Percentiles rank a stretch among this genome's conserved stretches.
Conservation (phyloP, 805 yeast species). For the Saccharomyces eubayanus region DNA sequence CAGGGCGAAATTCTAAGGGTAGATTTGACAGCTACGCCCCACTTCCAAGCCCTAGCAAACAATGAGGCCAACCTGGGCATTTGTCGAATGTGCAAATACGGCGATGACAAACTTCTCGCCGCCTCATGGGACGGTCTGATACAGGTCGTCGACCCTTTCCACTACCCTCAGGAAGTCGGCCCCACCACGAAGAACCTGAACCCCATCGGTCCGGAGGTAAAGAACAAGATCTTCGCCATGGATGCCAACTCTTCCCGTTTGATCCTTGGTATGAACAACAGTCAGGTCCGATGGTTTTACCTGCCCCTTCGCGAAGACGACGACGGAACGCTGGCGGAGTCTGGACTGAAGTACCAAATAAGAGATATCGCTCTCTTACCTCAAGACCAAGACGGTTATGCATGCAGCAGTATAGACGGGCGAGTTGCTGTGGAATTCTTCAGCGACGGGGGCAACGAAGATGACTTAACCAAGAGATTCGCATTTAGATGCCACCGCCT, state of each 20-base stretch:
- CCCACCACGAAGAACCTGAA: slow-evolving; percentile 1
- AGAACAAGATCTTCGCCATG: slow-evolving; percentile 41
- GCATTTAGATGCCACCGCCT: slow-evolving; percentile 78
- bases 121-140: slow-evolving; percentile 59
- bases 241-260: slow-evolving; percentile 42
- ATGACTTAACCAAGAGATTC: slow-evolving; percentile 39
- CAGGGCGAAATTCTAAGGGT: slow-evolving; percentile 47
- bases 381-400: slow-evolving; percentile 45
- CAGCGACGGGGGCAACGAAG: slow-evolving; percentile 31
- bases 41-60: slow-evolving; percentile 19
- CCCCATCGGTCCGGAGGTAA: slow-evolving; percentile 5
- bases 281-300: slow-evolving; percentile 34
- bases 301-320: slow-evolving; percentile 9
- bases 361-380: slow-evolving; percentile 49
- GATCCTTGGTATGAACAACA: slow-evolving; percentile 46
- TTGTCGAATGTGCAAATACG: slow-evolving; percentile 14
- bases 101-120: slow-evolving; percentile 34
- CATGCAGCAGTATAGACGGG: slow-evolving; percentile 71
- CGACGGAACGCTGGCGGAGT: slow-evolving; percentile 32
- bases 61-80: slow-evolving; percentile 36
- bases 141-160: slow-evolving; percentile 37
- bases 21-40: slow-evolving; percentile 40
- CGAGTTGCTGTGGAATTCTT: slow-evolving; percentile 67
- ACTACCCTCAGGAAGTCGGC: slow-evolving; percentile 13
- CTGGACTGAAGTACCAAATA: slow-evolving; percentile 61